Percentiles rank a stretch among this genome's conserved stretches.
Conservation (phyloP, 352 stramenopile genomes). For the Elongisporangium prolatum region DNA sequence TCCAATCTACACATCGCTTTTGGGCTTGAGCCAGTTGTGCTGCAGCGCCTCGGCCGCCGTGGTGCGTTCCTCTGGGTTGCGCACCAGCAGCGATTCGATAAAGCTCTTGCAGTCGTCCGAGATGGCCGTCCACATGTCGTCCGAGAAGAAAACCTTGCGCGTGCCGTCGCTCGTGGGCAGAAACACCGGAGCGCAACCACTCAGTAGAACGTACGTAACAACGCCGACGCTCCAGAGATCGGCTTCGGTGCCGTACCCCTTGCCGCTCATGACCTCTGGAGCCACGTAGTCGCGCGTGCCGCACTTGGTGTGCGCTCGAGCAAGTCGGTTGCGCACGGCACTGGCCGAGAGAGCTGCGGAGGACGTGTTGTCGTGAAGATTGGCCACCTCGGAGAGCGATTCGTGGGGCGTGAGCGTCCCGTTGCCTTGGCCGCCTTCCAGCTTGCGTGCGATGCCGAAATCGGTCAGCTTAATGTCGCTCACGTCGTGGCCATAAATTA, state of each 20-base stretch:
- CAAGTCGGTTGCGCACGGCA: conserved; percentile 63
- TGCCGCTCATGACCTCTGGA: conserved; percentile 82
- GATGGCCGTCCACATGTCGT: conserved; percentile 55
- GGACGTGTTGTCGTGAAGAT: conserved; percentile 32
- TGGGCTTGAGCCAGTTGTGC: conserved; percentile 64
- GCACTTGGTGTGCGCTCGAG: conserved; percentile 74
- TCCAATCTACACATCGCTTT: conserved; percentile 1
- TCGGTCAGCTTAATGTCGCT: conserved; percentile 80
- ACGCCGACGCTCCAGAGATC: conserved; percentile 93
- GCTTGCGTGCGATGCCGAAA: conserved; percentile 76
- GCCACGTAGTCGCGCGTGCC: conserved; percentile 82
- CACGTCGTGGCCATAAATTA: conserved; percentile 61
- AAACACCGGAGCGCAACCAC: conserved; percentile 74
- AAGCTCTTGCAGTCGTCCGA: conserved; percentile 63
- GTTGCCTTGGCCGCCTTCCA: conserved; percentile 47
- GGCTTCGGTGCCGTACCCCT: conserved; percentile 91
- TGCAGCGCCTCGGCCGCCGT: conserved; percentile 67
- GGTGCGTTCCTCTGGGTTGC: conserved; percentile 68
- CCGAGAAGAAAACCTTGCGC: conserved; percentile 71
- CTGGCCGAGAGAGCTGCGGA: conserved; percentile 1
- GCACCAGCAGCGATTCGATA: conserved; percentile 68
- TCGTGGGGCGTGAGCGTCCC: conserved; percentile 68
- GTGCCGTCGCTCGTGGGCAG: conserved; percentile 51
- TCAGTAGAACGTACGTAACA: conserved; percentile 89
- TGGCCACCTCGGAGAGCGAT: conserved; percentile 58